Base-by-base conservation (phyloP, 163 green algal species). In the Scenedesmus sp. region DNA sequence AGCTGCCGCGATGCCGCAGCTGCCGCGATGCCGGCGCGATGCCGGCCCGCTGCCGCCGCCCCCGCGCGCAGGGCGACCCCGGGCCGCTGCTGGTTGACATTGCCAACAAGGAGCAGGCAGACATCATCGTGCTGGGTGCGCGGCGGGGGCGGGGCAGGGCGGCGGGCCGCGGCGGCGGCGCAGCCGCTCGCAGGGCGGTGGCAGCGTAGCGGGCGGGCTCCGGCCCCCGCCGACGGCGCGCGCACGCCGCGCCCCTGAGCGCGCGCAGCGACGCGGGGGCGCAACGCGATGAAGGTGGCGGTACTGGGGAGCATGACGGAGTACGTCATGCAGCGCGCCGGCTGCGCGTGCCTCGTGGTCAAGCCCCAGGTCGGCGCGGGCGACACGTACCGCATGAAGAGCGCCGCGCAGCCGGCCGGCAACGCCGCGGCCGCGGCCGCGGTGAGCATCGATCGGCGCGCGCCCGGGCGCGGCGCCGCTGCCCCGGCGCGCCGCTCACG, bases 301-400 rank as follows among this genome's bases (percentile, higher is more conserved):
- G 67, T 81, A 62, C 56, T 81, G 62, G 74, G 74, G n/a, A 63
- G 34, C 33, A 67, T 66, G 33, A 70, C 74, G 34, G 74, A 81
- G n/a, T 66, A 60, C 44, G 74, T 75, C 9, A 74, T 81, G 48
- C 26, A 66, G 50, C 62, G 74, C 39, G 45, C 51, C 36, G 39
- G 28, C 47, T 81, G 74, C 24, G 62, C 74, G 15, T 75, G 62
- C 50, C 74, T 82, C 26, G 75, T 76, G 26, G 63, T 82, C 17
- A 81, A 74, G 33, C 60, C 60, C 22, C 48, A 74, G 72, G 50
- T 81, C 5, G 73, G 60, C 17, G 73, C 73, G 17, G 73, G 73
- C 20, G 73, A 81, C 63, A 81, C 73, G 2, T 81, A 81, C 50
- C 73, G 73, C 18, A 81, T 81, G 73, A 81, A 81, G 24, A 81